Evolutionary conservation across 2,329 filamentous ascomycete species (phyloP).

Genomic region (Fusarium concolor): DNA sequence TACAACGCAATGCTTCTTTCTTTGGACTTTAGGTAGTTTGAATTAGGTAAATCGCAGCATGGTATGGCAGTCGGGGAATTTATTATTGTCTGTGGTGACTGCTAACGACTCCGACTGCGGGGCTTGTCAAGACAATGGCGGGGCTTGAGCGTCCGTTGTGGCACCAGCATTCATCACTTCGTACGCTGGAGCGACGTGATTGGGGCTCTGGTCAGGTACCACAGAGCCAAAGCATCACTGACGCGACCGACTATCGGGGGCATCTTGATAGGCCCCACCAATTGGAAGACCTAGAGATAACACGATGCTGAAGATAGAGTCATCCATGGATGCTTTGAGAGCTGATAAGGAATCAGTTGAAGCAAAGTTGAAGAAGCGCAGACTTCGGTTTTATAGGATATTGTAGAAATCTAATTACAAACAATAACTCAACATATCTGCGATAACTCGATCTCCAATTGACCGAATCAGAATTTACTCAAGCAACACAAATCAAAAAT

Average conservation of each 20-base stretch:
- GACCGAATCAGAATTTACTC: no score
- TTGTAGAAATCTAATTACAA: background rate
- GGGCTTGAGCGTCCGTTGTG: conserved; percentile 32
- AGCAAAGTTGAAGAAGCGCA: background rate
- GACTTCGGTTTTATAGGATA: background rate
- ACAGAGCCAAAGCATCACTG: conserved; percentile 12
- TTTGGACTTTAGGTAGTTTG: conserved; percentile 12
- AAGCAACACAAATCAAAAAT: background rate
- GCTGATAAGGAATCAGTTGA: background rate
- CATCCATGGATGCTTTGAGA: background rate
- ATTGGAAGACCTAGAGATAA: conserved; percentile 34
- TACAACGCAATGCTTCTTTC: conserved; percentile 12
- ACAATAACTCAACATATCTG: background rate
- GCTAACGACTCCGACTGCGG: conserved; percentile 45
- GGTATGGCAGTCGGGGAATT: conserved; percentile 35
- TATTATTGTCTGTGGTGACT: conserved; percentile 41
- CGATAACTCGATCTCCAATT: background rate
- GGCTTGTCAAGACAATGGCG: conserved; percentile 42
- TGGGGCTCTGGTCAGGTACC: conserved; percentile 35
- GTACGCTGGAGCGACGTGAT: conserved; percentile 23
- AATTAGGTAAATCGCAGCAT: conserved; percentile 19
- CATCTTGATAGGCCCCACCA: conserved; percentile 29
- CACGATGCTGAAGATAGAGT: conserved; percentile 28
- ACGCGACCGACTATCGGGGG: conserved; percentile 19
- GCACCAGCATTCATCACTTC: conserved; percentile 13